Percentiles rank a stretch among this genome's conserved stretches.
Conservation (phyloP, 179 eudicot species). For the Spinacia oleracea region DNA sequence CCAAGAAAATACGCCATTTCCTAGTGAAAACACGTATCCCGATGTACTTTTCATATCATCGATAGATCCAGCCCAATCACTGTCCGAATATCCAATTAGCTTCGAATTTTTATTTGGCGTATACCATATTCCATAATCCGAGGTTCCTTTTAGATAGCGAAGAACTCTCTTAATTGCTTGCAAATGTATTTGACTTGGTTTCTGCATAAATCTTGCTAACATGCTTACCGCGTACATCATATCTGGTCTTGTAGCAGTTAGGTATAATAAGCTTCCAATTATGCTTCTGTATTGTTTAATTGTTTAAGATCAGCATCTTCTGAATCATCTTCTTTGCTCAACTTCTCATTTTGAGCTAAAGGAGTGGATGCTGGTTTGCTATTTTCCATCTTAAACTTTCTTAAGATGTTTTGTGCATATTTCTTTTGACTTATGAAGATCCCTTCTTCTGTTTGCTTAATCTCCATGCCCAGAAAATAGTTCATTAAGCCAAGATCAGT, state of each 20-base stretch:
- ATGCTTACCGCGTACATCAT: background rate
- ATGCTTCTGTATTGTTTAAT: conserved; percentile 7
- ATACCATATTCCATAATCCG: too few relatives aligned
- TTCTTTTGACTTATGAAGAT: background rate
- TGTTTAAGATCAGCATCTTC: background rate
- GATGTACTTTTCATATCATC: too few relatives aligned
- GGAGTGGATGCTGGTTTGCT: background rate
- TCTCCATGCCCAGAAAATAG: conserved; percentile 4
- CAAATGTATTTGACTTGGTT: too few relatives aligned
- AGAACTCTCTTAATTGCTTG: too few relatives aligned
- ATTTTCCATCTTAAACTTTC: background rate
- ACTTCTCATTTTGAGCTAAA: background rate
- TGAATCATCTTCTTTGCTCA: background rate
- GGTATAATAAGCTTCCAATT: background rate
- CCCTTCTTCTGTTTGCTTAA: background rate
- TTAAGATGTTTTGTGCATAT: background rate
- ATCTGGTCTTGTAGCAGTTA: background rate
- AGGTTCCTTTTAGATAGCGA: too few relatives aligned
- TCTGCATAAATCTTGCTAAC: too few relatives aligned
- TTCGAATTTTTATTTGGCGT: too few relatives aligned
- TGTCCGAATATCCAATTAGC: too few relatives aligned
- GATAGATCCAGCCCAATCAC: too few relatives aligned
- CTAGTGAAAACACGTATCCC: too few relatives aligned
- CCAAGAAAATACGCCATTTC: too few relatives aligned
- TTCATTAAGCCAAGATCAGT: background rate